phyloP scores from a whole-genome alignment of 164 flowering plant genomes.

The Sedum album region DNA sequence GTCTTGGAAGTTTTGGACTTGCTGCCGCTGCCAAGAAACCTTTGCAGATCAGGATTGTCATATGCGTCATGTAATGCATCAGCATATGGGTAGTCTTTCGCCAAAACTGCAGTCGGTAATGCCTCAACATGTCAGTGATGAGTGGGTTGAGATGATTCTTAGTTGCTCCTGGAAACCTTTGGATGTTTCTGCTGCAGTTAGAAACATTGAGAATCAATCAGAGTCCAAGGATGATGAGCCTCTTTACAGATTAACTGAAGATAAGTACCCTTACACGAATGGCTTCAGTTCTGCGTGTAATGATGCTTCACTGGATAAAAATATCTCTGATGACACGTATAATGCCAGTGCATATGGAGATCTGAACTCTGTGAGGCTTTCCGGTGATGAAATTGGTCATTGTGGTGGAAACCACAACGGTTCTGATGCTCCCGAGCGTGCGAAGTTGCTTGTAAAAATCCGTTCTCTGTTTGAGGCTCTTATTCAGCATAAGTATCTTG shows the following conservation, averaged over 20 bases:
- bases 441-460: slow-evolving; percentile 67
- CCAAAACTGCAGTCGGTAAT: slow-evolving; percentile 57
- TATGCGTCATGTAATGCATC: slow-evolving; percentile 68
- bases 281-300: slow-evolving; percentile 44
- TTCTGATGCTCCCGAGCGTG: slow-evolving; percentile 69
- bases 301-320: background rate
- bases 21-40: slow-evolving; percentile 70
- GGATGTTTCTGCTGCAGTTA: slow-evolving; percentile 51
- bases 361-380: background rate
- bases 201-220: slow-evolving; percentile 39
- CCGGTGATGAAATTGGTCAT: slow-evolving; percentile 24
- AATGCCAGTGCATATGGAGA: background rate
- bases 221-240: slow-evolving; percentile 18
- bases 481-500: slow-evolving; percentile 59
- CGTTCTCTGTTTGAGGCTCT: slow-evolving; percentile 56
- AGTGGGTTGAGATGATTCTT: slow-evolving; percentile 79
- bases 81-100: slow-evolving; percentile 64
- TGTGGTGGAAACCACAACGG: slow-evolving; percentile 23
- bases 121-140: slow-evolving; percentile 57
- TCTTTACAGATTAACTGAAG: slow-evolving; percentile 28
- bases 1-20: slow-evolving; percentile 77
- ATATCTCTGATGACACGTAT: background rate
- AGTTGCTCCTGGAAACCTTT: slow-evolving; percentile 78
- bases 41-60: slow-evolving; percentile 51
- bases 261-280: slow-evolving; percentile 28